These are phyloP conservation scores for Zychaea mexicana DNA, from an alignment of 371 early-diverging fungal species.

Conservation along the genomic window DNA sequence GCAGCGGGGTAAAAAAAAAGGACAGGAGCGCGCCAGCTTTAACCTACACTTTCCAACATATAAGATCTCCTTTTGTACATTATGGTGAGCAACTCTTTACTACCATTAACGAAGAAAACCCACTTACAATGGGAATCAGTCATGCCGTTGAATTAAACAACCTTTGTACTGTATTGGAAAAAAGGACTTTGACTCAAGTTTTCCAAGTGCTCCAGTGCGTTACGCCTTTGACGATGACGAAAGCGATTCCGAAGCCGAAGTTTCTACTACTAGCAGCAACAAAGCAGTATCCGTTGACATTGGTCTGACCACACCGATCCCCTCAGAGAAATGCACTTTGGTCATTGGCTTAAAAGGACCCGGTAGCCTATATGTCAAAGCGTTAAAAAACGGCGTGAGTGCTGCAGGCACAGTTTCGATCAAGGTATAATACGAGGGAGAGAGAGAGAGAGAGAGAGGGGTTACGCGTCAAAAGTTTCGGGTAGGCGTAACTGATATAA, in stretches of 20 bases:
- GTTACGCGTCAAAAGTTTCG: not conserved
- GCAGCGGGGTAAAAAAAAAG: too few relatives aligned
- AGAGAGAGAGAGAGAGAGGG: too few relatives aligned
- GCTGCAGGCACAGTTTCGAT: constrained; percentile 1
- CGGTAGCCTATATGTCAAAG: constrained; percentile 33
- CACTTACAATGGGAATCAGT: too few relatives aligned
- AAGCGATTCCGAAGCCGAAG: constrained; percentile 37
- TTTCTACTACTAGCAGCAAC: not conserved
- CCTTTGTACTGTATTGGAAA: too few relatives aligned
- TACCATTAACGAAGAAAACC: too few relatives aligned
- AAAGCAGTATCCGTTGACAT: not conserved
- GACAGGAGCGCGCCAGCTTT: too few relatives aligned
- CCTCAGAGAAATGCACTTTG: constrained; percentile 17
- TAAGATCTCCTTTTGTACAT: too few relatives aligned
- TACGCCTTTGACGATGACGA: constrained; percentile 42
- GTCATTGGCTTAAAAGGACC: constrained; percentile 40
- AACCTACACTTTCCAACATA: too few relatives aligned
- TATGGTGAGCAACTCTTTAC: too few relatives aligned
- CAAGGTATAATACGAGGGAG: not conserved
- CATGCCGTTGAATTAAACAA: too few relatives aligned
- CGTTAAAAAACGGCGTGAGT: constrained; percentile 7
- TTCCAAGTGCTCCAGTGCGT: constrained; percentile 43
- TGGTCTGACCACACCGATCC: not conserved
- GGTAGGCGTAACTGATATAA: not conserved
- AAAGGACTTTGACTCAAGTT: constrained; percentile 4